Percentiles rank a stretch among this genome's conserved stretches.
These are phyloP conservation scores for Westerdykella aurantiaca DNA, from an alignment of 2,329 filamentous ascomycete genomes.

Conservation along the genomic window DNA sequence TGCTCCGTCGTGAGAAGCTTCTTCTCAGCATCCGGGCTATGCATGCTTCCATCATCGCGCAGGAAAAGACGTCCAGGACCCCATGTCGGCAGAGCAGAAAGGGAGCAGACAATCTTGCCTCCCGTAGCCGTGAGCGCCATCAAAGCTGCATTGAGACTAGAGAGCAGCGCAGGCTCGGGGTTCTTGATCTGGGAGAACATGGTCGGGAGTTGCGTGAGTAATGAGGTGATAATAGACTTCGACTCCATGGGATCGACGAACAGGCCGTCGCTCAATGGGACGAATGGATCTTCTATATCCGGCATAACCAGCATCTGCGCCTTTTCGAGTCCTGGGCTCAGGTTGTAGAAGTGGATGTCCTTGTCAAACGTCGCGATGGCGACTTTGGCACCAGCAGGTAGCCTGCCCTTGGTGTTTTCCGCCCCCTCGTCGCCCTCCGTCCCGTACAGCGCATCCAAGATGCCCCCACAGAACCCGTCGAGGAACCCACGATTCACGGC, in stretches of 20 bases:
- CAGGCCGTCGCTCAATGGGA: constrained; percentile 82
- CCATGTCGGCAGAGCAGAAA: constrained; percentile 84
- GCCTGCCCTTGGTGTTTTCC: constrained; percentile 47
- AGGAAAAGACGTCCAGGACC: constrained; percentile 80
- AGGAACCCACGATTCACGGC: constrained; percentile 86
- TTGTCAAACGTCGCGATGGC: constrained; percentile 96
- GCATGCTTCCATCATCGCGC: constrained; percentile 81
- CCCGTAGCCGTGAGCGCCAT: constrained; percentile 81
- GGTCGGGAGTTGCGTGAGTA: constrained; percentile 74
- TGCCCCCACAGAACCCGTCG: constrained; percentile 83
- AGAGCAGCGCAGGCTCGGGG: constrained; percentile 81
- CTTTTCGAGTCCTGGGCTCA: constrained; percentile 71
- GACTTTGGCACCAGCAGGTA: constrained; percentile 78
- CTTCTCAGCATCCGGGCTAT: constrained; percentile 77
- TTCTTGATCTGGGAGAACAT: constrained; percentile 87
- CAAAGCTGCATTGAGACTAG: constrained; percentile 75
- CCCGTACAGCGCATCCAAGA: constrained; percentile 79
- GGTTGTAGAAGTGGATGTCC: constrained; percentile 97
- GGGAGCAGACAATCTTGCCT: constrained; percentile 84
- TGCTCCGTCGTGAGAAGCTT: constrained; percentile 90
- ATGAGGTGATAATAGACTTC: constrained; percentile 76
- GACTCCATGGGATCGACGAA: constrained; percentile 94
- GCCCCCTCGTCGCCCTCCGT: constrained; percentile 43
- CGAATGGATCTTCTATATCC: constrained; percentile 92
- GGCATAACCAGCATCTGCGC: constrained; percentile 99